These are phyloP conservation scores for Kickxella alabastrina DNA, from an alignment of 192 early-diverging fungal genomes.

Conservation along the genomic window DNA sequence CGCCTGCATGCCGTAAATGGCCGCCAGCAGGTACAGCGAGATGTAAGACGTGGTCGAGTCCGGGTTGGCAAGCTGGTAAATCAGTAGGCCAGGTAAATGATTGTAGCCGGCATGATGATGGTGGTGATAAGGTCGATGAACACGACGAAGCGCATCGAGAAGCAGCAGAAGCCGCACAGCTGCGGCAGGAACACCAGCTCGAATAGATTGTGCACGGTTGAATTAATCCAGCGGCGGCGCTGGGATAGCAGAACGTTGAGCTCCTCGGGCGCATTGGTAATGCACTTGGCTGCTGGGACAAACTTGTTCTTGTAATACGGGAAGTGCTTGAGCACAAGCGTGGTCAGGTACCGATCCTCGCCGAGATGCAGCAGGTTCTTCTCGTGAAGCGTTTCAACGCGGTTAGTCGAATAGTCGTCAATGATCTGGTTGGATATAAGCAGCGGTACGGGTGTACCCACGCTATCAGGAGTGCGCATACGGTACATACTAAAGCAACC, in stretches of 20 bases:
- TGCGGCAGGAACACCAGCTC: slow-evolving; percentile 89
- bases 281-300: slow-evolving; percentile 86
- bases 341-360: slow-evolving; percentile 98
- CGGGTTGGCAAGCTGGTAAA: slow-evolving; percentile 60
- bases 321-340: slow-evolving; percentile 94
- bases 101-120: slow-evolving; percentile 85
- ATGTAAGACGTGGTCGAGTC: slow-evolving; percentile 67
- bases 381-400: slow-evolving; percentile 95
- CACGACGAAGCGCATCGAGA: slow-evolving; percentile 96
- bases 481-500: slow-evolving; percentile 99
- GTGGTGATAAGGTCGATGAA: slow-evolving; percentile 93
- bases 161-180: slow-evolving; percentile 95
- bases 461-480: slow-evolving; percentile 74
- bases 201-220: slow-evolving; percentile 97
- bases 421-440: slow-evolving; percentile 86
- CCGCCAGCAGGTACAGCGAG: slow-evolving; percentile 80
- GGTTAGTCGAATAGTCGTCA: slow-evolving; percentile 89
- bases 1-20: slow-evolving; percentile 86
- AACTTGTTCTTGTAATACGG: slow-evolving; percentile 94
- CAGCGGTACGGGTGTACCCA: slow-evolving; percentile 72
- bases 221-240: slow-evolving; percentile 99
- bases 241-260: slow-evolving; percentile 94
- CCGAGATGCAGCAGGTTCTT: slow-evolving; percentile 98
- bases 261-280: slow-evolving; percentile 90
- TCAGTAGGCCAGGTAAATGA: slow-evolving; percentile 85